These are phyloP conservation scores for Taphrina sp. DNA, from an alignment of 1,139 yeast species.

Conservation along the genomic window DNA sequence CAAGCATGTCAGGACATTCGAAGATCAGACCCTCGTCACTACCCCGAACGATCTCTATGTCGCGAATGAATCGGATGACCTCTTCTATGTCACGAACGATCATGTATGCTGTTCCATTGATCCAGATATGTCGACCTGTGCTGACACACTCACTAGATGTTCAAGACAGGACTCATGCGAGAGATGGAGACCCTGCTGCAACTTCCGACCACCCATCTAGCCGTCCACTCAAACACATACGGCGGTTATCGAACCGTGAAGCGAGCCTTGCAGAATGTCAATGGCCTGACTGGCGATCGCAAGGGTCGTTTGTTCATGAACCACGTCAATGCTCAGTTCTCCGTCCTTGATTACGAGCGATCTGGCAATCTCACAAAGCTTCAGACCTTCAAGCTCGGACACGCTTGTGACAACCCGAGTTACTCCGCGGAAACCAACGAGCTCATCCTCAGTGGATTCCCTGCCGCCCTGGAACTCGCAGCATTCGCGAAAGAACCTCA, in stretches of 20 bases:
- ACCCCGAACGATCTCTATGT: constrained; percentile 30
- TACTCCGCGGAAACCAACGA: constrained; percentile 23
- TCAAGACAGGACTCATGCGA: constrained; percentile 20
- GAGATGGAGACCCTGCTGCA: constrained; percentile 21
- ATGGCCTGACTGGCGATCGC: constrained; percentile 29
- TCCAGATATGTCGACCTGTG: too few relatives aligned
- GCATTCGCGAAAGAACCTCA: constrained; percentile 21
- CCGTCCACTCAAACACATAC: constrained; percentile 20
- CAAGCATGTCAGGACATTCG: constrained; percentile 23
- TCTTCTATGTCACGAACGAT: constrained; percentile 30
- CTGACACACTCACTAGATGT: background rate
- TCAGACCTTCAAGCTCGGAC: constrained; percentile 17
- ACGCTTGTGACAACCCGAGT: constrained; percentile 24
- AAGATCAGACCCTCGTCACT: constrained; percentile 11
- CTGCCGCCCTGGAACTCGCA: constrained; percentile 10
- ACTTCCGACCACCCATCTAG: constrained; percentile 22
- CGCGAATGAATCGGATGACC: constrained; percentile 19
- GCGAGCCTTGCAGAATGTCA: constrained; percentile 14
- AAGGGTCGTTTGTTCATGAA: constrained; percentile 21
- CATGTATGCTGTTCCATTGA: background rate
- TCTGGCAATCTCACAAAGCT: constrained; percentile 10
- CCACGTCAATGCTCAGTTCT: constrained; percentile 24
- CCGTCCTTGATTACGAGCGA: constrained; percentile 9
- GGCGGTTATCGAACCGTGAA: constrained; percentile 18
- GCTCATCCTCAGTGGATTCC: constrained; percentile 18